phyloP scores from a whole-genome alignment of 306 rosid genomes.

The Morella rubra region DNA sequence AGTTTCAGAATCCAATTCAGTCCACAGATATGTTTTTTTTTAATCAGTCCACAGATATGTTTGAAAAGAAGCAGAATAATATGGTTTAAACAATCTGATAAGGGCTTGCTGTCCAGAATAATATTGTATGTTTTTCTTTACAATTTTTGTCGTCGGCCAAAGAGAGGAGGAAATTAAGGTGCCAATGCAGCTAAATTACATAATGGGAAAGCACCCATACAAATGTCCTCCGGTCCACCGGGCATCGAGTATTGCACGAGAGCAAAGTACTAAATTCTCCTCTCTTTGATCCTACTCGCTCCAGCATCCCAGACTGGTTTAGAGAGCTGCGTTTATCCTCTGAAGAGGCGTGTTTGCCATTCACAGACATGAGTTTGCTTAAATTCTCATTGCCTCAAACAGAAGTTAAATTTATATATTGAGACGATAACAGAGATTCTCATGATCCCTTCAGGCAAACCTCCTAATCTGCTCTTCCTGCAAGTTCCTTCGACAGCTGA shows the following conservation, averaged over 20 bases:
- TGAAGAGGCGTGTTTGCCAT: neutral
- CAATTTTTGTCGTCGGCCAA: neutral
- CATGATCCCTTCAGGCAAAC: neutral
- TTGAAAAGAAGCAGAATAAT: neutral
- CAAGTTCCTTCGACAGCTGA: conserved; percentile 35
- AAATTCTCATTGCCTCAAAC: conserved; percentile 3
- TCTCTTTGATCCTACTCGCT: conserved; percentile 20
- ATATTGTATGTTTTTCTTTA: neutral
- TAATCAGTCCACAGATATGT: too few relatives aligned
- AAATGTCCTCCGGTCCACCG: neutral
- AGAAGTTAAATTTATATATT: conserved; percentile 12
- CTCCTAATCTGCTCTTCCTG: neutral
- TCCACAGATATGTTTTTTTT: too few relatives aligned
- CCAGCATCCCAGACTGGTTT: conserved; percentile 4
- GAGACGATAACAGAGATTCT: conserved; percentile 11
- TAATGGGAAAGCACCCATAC: neutral
- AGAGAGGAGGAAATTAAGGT: neutral
- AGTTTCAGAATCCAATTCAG: too few relatives aligned
- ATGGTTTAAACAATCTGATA: neutral
- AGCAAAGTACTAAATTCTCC: conserved; percentile 2
- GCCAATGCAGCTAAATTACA: neutral
- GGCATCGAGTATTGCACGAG: neutral
- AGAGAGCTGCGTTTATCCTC: conserved; percentile 20
- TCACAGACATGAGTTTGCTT: conserved; percentile 19
- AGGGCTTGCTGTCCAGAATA: neutral